phyloP scores from a whole-genome alignment of 75 land plant genomes.

The Pinus taeda region DNA sequence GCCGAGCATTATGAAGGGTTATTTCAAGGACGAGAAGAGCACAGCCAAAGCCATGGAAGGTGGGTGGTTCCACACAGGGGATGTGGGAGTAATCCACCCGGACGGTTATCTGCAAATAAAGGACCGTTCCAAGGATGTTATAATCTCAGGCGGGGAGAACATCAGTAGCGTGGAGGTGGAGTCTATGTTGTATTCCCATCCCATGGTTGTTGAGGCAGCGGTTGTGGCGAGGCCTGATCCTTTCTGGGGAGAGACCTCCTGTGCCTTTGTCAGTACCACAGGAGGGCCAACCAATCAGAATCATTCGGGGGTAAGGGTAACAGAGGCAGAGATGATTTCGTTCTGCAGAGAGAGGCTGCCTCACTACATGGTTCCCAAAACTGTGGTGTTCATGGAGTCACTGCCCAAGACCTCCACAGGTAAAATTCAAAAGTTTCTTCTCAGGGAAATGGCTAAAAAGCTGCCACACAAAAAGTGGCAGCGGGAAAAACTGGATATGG shows the following conservation, averaged over 20 bases:
- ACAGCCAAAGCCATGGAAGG: constrained; percentile 37
- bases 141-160: constrained; percentile 50
- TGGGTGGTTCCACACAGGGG: constrained; percentile 52
- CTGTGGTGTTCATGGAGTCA: too few relatives aligned
- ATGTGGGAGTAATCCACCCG: too few relatives aligned
- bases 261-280: constrained; percentile 67
- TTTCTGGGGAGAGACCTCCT: constrained; percentile 74
- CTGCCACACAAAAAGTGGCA: constrained; percentile 14
- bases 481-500: too few relatives aligned
- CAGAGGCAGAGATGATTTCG: constrained; percentile 9
- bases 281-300: background rate
- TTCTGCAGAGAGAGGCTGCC: too few relatives aligned
- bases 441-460: too few relatives aligned
- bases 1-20: too few relatives aligned
- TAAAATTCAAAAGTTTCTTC: constrained; percentile 72
- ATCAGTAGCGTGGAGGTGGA: constrained; percentile 83
- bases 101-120: too few relatives aligned
- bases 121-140: too few relatives aligned
- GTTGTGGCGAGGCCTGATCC: constrained; percentile 50
- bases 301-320: too few relatives aligned
- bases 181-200: constrained; percentile 62
- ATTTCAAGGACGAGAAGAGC: background rate
- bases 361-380: too few relatives aligned
- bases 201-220: constrained; percentile 70
- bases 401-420: constrained; percentile 65